These are phyloP conservation scores for Pinus albicaulis DNA, from an alignment of 75 land plant species.

Conservation along the genomic window DNA sequence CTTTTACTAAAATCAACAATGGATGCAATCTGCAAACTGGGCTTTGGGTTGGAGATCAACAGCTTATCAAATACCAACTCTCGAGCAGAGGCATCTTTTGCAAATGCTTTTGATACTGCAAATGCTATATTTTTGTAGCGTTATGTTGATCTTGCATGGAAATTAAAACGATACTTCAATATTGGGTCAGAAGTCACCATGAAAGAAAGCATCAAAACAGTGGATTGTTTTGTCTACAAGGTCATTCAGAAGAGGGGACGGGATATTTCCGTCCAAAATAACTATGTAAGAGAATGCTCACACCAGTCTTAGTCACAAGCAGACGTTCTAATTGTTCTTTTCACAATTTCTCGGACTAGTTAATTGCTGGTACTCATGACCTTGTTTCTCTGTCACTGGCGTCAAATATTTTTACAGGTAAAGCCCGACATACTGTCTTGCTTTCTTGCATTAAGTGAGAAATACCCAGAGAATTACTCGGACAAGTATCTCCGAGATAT, in stretches of 20 bases:
- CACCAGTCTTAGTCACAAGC: background rate
- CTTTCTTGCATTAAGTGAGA: constrained; percentile 31
- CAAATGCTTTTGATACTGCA: constrained; percentile 50
- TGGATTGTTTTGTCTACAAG: constrained; percentile 49
- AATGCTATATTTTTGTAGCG: constrained; percentile 26
- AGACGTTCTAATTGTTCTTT: background rate
- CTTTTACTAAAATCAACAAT: constrained; percentile 59
- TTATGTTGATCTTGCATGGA: constrained; percentile 55
- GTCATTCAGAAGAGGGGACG: constrained; percentile 32
- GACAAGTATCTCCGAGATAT: constrained; percentile 59
- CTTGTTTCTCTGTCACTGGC: background rate
- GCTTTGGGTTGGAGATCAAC: constrained; percentile 64
- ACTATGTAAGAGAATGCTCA: constrained; percentile 10
- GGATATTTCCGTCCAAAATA: constrained; percentile 11
- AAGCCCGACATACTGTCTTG: constrained; percentile 70
- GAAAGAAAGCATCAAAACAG: constrained; percentile 27
- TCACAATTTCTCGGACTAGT: background rate
- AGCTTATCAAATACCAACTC: constrained; percentile 25
- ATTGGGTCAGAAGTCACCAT: constrained; percentile 53
- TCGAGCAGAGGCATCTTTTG: constrained; percentile 28
- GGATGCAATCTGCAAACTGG: constrained; percentile 64
- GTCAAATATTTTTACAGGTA: constrained; percentile 11
- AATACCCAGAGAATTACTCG: constrained; percentile 31
- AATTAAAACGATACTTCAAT: constrained; percentile 41
- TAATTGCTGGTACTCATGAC: background rate